Percentiles rank a stretch among this genome's conserved stretches.
Conservation (phyloP, 371 early-diverging fungal species). For the Mucor ambiguus region DNA sequence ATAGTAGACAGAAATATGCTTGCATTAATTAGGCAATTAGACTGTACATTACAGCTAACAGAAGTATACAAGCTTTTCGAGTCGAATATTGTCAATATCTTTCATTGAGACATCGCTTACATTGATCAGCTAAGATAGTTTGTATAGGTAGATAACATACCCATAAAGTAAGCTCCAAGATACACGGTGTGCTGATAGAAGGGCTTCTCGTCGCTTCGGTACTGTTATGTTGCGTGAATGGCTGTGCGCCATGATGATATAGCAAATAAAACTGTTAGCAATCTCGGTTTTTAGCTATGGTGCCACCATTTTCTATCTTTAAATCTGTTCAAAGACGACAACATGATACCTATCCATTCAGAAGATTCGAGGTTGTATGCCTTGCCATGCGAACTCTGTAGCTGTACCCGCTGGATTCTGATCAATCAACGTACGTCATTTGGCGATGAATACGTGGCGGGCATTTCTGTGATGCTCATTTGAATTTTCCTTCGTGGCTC, state of each 20-base stretch:
- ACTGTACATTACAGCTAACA: background rate
- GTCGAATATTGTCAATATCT: background rate
- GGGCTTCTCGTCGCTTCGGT: no score
- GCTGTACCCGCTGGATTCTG: background rate
- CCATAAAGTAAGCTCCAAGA: no score
- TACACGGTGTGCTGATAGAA: no score
- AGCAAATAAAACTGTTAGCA: no score
- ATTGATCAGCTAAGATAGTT: background rate
- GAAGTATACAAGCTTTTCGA: no score
- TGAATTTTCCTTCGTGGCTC: background rate
- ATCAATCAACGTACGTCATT: conserved; percentile 1
- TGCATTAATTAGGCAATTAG: background rate
- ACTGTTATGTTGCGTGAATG: background rate
- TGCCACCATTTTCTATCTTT: background rate
- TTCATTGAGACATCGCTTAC: background rate
- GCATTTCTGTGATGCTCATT: background rate
- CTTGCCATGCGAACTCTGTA: no score
- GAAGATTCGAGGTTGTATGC: background rate
- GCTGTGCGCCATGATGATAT: background rate
- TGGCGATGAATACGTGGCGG: conserved; percentile 3
- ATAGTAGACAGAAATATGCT: background rate
- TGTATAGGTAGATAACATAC: no score
- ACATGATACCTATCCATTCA: background rate
- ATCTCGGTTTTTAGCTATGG: background rate
- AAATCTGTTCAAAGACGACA: background rate